Base-by-base conservation (phyloP, 2,329 filamentous ascomycete species). In the Capronia americana region DNA sequence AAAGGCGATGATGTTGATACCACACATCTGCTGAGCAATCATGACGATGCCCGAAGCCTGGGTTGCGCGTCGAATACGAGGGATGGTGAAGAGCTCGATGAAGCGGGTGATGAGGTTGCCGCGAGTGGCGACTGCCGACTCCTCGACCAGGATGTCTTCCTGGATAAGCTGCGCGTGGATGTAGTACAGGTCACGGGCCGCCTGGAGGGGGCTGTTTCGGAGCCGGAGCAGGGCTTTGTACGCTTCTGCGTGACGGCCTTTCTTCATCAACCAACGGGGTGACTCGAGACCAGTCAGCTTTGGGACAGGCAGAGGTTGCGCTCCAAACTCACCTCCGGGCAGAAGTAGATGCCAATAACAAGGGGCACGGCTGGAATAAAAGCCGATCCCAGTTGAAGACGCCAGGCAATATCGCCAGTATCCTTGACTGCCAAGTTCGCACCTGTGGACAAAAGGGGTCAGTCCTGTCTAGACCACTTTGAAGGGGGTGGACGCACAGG, bases 31-130 rank as follows among this genome's bases (percentile, higher is more conserved):
- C 76, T 91, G 89, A 0, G 87, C 88, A 72, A 91, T 88, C 92
- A 96, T 96, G 71, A 94, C 91, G 1, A 88, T 87, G 70, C 88
- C 91, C 0, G 91, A 90, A 5, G 92, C 92, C 32, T 91, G 83
- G 3, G 88, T 93, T 2, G 92, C 92, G 48, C 81, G 80, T 46
- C 81, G 79, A 63, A 83, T 77, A 20, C 81, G 79, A 5, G 81
- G 81, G 59, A 83, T 80, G 12, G 81, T 83, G 68, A 83, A 83
- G 0, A 86, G 75, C 66, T 83, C 78, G 51, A 80, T 60, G 70
- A 92, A 88, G 17, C 90, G 86, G 24, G 81, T 85, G 57, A 87
- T 38, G 73, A 90, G 89, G 76, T 84, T 88, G 72, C 79, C 85
- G 5, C 83, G 64, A 17, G 77, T 79, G 17, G 77, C 71, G 64